phyloP scores from a whole-genome alignment of 371 early-diverging fungal genomes.

The Rhizopus stolonifer region DNA sequence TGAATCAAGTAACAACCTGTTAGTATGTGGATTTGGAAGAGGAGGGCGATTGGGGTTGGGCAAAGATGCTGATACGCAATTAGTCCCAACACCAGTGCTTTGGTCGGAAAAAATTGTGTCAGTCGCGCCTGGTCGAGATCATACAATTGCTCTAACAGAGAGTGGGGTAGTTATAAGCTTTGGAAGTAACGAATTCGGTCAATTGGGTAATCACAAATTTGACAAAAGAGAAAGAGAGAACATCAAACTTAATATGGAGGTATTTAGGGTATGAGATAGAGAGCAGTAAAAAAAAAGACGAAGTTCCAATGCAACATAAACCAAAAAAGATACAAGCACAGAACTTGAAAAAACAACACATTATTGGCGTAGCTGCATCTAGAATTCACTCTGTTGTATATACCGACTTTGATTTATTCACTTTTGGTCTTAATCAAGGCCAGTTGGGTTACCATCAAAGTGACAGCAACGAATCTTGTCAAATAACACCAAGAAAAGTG shows the following conservation, averaged over 20 bases:
- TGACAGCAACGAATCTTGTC: conserved; percentile 37
- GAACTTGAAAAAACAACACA: conserved; percentile 52
- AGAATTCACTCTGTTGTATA: conserved; percentile 69
- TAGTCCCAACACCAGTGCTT: conserved; percentile 50
- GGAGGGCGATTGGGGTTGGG: conserved; percentile 73
- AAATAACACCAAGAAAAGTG: conserved; percentile 52
- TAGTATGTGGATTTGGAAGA: conserved; percentile 71
- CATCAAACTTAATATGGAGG: no score
- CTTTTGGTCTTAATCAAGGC: conserved; percentile 76
- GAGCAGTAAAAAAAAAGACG: conserved; percentile 16
- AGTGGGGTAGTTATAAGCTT: conserved; percentile 53
- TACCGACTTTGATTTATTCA: conserved; percentile 58
- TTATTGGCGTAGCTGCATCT: conserved; percentile 72
- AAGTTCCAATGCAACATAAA: conserved; percentile 46
- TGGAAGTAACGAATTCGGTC: conserved; percentile 67
- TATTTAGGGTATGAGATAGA: conserved; percentile 52
- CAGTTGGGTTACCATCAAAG: conserved; percentile 67
- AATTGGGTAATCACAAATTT: conserved; percentile 51
- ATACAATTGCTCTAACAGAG: conserved; percentile 64
- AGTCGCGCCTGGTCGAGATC: conserved; percentile 72
- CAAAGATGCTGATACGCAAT: conserved; percentile 52
- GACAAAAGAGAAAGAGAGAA: background rate
- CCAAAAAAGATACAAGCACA: conserved; percentile 60
- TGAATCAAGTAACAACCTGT: conserved; percentile 45
- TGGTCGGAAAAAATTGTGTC: conserved; percentile 51